Evolutionary conservation across 1,139 yeast genomes (phyloP).

Genomic region (Candida sp.): DNA sequence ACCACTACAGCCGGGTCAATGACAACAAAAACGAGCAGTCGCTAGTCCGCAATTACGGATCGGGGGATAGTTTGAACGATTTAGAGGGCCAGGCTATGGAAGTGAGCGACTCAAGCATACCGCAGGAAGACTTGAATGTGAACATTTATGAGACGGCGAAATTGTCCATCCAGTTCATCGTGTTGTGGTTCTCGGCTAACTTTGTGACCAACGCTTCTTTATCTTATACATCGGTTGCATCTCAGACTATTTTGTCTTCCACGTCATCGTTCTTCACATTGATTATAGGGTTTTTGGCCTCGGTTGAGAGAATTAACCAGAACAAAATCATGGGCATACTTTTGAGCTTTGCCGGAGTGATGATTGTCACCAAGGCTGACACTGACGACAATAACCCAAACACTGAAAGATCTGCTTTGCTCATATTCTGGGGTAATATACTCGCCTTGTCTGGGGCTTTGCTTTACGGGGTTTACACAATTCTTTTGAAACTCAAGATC

Average conservation of each 20-base stretch:
- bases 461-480: conserved; percentile 91
- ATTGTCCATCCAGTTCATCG: conserved; percentile 79
- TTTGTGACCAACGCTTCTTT: conserved; percentile 87
- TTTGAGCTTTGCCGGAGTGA: conserved; percentile 78
- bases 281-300: conserved; percentile 73
- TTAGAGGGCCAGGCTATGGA: conserved; percentile 7
- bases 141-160: conserved; percentile 52
- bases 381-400: conserved; percentile 32
- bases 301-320: conserved; percentile 69
- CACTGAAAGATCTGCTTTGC: conserved; percentile 29
- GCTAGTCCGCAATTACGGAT: conserved; percentile 19
- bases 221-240: conserved; percentile 88
- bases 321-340: conserved; percentile 71
- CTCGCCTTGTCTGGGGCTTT: conserved; percentile 86
- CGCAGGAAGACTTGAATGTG: conserved; percentile 24
- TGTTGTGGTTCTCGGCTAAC: conserved; percentile 91
- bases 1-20: conserved; percentile 11
- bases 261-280: conserved; percentile 94
- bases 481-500: conserved; percentile 75
- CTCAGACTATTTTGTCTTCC: conserved; percentile 90
- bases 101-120: conserved; percentile 13
- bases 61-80: conserved; percentile 16
- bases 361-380: conserved; percentile 73
- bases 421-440: conserved; percentile 71
- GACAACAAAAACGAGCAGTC: conserved; percentile 16